phyloP scores from a whole-genome alignment of 768 basidiomycete genomes.

The Tylopilus balloui region DNA sequence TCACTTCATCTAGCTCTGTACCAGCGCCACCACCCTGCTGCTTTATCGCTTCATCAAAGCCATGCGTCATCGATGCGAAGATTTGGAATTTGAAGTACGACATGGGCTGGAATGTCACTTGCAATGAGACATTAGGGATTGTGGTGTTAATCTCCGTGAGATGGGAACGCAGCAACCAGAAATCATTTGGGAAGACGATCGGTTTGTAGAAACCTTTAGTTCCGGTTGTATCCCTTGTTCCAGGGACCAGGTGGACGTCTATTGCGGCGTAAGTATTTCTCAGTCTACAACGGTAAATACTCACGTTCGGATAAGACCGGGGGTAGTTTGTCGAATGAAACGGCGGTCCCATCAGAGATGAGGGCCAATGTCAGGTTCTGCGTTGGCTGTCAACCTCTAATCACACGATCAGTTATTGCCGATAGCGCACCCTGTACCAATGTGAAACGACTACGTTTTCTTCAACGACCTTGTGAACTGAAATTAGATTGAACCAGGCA shows the following conservation, averaged over 20 bases:
- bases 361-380: slow-evolving; percentile 88
- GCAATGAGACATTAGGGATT: slow-evolving; percentile 71
- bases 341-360: slow-evolving; percentile 58
- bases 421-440: slow-evolving; percentile 65
- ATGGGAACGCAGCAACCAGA: slow-evolving; percentile 85
- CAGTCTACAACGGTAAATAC: slow-evolving; percentile 25
- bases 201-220: slow-evolving; percentile 76
- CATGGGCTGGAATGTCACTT: slow-evolving; percentile 81
- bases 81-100: slow-evolving; percentile 84
- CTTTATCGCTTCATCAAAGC: slow-evolving; percentile 84
- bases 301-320: slow-evolving; percentile 58
- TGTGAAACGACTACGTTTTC: slow-evolving; percentile 69
- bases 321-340: slow-evolving; percentile 55
- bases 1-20: slow-evolving; percentile 90
- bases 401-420: neutral
- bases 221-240: slow-evolving; percentile 58
- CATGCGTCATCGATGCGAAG: slow-evolving; percentile 77
- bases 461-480: slow-evolving; percentile 29
- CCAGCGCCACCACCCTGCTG: slow-evolving; percentile 57
- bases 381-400: slow-evolving; percentile 2
- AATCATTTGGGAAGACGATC: slow-evolving; percentile 89
- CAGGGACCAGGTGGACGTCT: slow-evolving; percentile 65
- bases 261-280: slow-evolving; percentile 12
- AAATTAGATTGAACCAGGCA: slow-evolving; percentile 11
- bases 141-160: slow-evolving; percentile 84